These are phyloP conservation scores for Hypomontagnella monticulosa DNA, from an alignment of 495 filamentous ascomycete species.

Conservation along the genomic window DNA sequence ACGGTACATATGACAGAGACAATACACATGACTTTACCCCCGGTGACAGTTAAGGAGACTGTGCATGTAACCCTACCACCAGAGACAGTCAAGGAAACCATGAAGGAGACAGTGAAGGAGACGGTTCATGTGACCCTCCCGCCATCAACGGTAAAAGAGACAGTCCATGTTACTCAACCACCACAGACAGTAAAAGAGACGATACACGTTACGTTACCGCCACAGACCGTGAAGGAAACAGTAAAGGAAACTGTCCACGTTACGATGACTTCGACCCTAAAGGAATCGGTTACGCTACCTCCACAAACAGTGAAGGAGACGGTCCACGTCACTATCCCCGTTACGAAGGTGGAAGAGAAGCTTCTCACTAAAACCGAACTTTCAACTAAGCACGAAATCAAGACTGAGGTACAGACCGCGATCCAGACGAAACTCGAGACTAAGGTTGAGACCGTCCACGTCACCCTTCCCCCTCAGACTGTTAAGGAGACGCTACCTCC, in stretches of 20 bases:
- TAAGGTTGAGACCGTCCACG: slow-evolving; percentile 27
- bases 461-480: slow-evolving; percentile 25
- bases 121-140: slow-evolving; percentile 23
- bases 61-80: not conserved
- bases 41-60: slow-evolving; percentile 18
- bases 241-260: slow-evolving; percentile 27
- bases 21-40: slow-evolving; percentile 13
- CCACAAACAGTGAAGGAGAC: slow-evolving; percentile 35
- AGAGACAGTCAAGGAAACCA: slow-evolving; percentile 9
- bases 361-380: slow-evolving; percentile 34
- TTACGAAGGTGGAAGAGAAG: slow-evolving; percentile 37
- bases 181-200: slow-evolving; percentile 17
- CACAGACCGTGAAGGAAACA: slow-evolving; percentile 25
- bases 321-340: slow-evolving; percentile 27
- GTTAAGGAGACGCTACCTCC: slow-evolving; percentile 27
- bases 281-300: slow-evolving; percentile 25
- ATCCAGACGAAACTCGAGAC: slow-evolving; percentile 26
- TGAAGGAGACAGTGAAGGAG: slow-evolving; percentile 19
- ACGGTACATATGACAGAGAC: not conserved
- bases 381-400: slow-evolving; percentile 11
- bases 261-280: slow-evolving; percentile 22
- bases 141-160: slow-evolving; percentile 21
- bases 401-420: slow-evolving; percentile 20
- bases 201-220: not conserved
- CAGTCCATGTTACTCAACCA: slow-evolving; percentile 8